Base-by-base conservation (phyloP, 2,329 filamentous ascomycete species). In the Aspergillus terreus region DNA sequence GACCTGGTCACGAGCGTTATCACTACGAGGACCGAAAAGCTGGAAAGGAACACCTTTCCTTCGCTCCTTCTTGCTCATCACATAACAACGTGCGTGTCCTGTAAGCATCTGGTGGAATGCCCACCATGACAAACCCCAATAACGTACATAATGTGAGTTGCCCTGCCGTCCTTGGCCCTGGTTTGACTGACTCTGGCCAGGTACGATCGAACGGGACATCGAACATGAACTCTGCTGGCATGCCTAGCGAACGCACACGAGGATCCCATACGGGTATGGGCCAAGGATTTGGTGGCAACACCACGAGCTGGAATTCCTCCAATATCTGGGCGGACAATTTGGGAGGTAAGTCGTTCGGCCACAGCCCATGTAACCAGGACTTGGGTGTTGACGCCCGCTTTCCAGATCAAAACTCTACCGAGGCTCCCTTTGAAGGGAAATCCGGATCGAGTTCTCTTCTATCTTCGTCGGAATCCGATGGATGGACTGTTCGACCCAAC, bases 371-470 rank as follows among this genome's bases (percentile, higher is more conserved):
- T 9, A 5, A 46, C 46, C 5, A 11, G 4, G 4, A n/a, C 2
- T 21, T 15, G 23, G 12, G 23, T 41, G 11, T 15, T 51, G 27
- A 46, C 25, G 7, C 2, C 9, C 12, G 5, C 14, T 19, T 4
- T 43, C 7, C 40, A 69, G 67, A 69, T 47, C 62, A 66, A 56
- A 59, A 62, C 50, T 58, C 59, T 10, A 32, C 53, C 12, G 62
- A 72, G 2, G 59, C 57, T 33, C 63, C 57, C 9, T 70, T 77
- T 36, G 79, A 82, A 58, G 78, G 75, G 49, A 82, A 85, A 63
- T 84, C 83, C 3, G 87, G 87, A 45, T 89, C 87, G 5, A 80
- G 84, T 54, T 87, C 86, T 52, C 76, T 91, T 36, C 78, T 88
- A 53, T 78, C 82, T 42, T 82, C 84, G 40, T 88, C 87, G 9